Conservation (phyloP, 208 protist species). For the Leptomonas pyrrhocoris region DNA sequence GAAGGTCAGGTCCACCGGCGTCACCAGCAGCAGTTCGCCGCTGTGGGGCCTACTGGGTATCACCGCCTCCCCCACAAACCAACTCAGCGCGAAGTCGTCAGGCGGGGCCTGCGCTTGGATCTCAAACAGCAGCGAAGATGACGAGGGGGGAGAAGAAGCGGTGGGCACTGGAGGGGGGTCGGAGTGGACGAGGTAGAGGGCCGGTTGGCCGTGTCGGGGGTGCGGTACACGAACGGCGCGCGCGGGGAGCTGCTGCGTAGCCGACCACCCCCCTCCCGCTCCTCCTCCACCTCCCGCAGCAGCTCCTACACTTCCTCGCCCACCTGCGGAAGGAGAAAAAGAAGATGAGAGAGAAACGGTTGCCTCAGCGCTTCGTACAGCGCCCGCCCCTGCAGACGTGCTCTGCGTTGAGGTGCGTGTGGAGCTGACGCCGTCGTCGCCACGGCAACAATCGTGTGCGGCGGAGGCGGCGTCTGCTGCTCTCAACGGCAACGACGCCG, state of each 20-base stretch:
- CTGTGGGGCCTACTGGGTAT: slow-evolving; percentile 11
- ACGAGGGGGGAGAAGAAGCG: not conserved
- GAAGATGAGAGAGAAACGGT: not conserved
- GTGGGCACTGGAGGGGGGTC: not conserved
- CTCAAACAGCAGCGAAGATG: slow-evolving; percentile 13
- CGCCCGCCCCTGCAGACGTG: slow-evolving; percentile 3
- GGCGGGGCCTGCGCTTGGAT: slow-evolving; percentile 23
- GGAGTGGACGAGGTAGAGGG: slow-evolving; percentile 32
- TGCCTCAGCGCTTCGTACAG: not conserved
- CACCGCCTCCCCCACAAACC: slow-evolving; percentile 20
- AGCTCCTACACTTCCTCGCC: not conserved
- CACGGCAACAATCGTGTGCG: not conserved
- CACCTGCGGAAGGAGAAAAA: not conserved
- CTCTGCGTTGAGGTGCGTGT: slow-evolving; percentile 23
- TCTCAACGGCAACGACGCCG: no score
- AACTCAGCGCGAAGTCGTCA: slow-evolving; percentile 28
- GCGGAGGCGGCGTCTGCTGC: no score
- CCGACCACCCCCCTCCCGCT: not conserved
- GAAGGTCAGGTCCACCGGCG: slow-evolving; percentile 69
- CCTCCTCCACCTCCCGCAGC: slow-evolving; percentile 7
- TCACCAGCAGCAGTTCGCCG: slow-evolving; percentile 43
- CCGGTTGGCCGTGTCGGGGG: slow-evolving; percentile 62
- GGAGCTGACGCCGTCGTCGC: not conserved
- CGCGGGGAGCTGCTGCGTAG: not conserved
- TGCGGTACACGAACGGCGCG: slow-evolving; percentile 55